A percentile compares a stretch with the other conserved stretches of the same genome.
phyloP scores from a whole-genome alignment of 2,329 filamentous ascomycete species.

The Huntiella omanensis region DNA sequence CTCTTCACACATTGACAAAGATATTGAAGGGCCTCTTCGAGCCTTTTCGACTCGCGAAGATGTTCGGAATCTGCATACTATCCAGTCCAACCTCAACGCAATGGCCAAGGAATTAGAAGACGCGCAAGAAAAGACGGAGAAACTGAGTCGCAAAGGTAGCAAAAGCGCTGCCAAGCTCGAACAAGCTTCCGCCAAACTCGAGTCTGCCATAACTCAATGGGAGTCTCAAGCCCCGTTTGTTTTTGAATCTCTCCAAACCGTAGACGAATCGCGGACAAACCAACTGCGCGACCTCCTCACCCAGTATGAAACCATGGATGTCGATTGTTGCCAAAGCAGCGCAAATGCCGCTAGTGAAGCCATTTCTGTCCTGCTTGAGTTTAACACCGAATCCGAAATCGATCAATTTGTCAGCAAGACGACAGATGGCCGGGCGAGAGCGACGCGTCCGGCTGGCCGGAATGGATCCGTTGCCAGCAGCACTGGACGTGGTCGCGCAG shows the following conservation, averaged over 20 bases:
- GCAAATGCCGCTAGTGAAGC: conserved; percentile 60
- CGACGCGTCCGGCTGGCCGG: conserved; percentile 14
- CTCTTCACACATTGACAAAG: conserved; percentile 63
- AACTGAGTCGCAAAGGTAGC: conserved; percentile 58
- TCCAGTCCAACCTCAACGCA: conserved; percentile 59
- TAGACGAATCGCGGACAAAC: conserved; percentile 79
- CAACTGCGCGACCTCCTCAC: conserved; percentile 80
- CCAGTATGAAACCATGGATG: conserved; percentile 81
- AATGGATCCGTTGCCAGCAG: background rate
- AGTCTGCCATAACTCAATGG: conserved; percentile 72
- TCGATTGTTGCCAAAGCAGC: conserved; percentile 64
- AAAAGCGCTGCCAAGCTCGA: conserved; percentile 65
- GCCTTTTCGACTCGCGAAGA: conserved; percentile 58
- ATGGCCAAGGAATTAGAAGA: conserved; percentile 74
- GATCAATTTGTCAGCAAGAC: conserved; percentile 41
- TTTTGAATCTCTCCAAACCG: conserved; percentile 77
- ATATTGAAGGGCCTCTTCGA: conserved; percentile 71
- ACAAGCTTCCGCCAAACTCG: conserved; percentile 50
- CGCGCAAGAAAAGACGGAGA: conserved; percentile 71
- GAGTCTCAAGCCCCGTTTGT: conserved; percentile 86
- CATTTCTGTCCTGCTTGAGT: conserved; percentile 64
- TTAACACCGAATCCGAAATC: conserved; percentile 76
- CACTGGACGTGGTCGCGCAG: background rate
- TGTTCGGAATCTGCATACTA: conserved; percentile 60
- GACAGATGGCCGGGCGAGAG: conserved; percentile 21